Percentiles rank a stretch among this genome's conserved stretches.
Conservation (phyloP, 2,329 filamentous ascomycete species). For the Aureobasidium sp. region DNA sequence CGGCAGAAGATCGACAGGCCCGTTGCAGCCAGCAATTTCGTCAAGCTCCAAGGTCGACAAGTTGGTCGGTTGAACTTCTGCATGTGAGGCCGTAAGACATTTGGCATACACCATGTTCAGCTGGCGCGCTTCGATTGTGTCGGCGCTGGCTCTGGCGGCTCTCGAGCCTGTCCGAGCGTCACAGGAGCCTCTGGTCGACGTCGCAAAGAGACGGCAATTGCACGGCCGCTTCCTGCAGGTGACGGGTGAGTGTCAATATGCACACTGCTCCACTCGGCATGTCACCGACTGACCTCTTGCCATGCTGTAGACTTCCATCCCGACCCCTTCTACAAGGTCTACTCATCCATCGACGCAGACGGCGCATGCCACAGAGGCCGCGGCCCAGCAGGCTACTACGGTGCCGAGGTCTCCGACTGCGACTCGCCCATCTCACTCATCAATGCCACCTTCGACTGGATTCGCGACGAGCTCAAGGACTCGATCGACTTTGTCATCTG, state of each 20-base stretch:
- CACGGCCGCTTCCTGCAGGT: conserved; percentile 75
- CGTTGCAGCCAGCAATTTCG: conserved; percentile 5
- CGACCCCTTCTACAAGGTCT: conserved; percentile 74
- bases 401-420: conserved; percentile 79
- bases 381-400: conserved; percentile 71
- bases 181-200: conserved; percentile 11
- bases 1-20: not conserved
- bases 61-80: not conserved
- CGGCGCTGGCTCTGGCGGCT: not conserved
- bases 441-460: conserved; percentile 86
- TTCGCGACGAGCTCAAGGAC: conserved; percentile 41
- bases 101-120: not conserved
- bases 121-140: not conserved
- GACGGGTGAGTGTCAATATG: conserved; percentile 53
- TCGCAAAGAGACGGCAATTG: conserved; percentile 18
- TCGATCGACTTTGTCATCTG: conserved; percentile 32
- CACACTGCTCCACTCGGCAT: conserved; percentile 14
- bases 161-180: not conserved
- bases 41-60: not conserved
- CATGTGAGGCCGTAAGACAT: not conserved
- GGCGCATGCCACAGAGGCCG: conserved; percentile 69
- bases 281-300: conserved; percentile 14
- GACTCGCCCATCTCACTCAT: conserved; percentile 73
- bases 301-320: conserved; percentile 69
- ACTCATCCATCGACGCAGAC: conserved; percentile 60